Conservation (phyloP, 2,329 filamentous ascomycete genomes). For the Aspergillus tanneri region DNA sequence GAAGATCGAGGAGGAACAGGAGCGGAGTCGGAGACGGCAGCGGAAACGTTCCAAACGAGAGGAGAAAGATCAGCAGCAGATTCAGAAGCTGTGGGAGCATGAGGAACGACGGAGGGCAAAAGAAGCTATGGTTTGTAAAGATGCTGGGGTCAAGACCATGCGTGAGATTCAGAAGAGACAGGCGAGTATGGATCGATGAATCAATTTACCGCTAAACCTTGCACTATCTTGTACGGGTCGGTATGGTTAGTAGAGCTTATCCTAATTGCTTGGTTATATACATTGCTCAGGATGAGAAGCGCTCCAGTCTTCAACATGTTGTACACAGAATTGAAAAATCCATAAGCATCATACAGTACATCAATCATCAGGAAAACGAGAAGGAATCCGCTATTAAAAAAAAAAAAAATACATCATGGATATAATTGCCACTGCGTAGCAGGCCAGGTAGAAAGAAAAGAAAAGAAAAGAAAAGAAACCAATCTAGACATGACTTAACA, state of each 20-base stretch:
- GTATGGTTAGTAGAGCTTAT: too few relatives aligned
- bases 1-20: slow-evolving; percentile 39
- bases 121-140: slow-evolving; percentile 32
- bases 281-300: too few relatives aligned
- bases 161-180: slow-evolving; percentile 13
- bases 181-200: background rate
- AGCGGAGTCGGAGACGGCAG: slow-evolving; percentile 28
- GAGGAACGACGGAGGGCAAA: slow-evolving; percentile 43
- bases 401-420: slow-evolving; percentile 1
- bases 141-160: slow-evolving; percentile 32
- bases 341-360: slow-evolving; percentile 2
- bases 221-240: too few relatives aligned
- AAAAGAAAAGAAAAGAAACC: slow-evolving; percentile 6
- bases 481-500: background rate
- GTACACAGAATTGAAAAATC: slow-evolving; percentile 5
- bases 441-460: slow-evolving; percentile 1
- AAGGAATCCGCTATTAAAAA: background rate
- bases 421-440: slow-evolving; percentile 3
- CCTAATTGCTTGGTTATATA: background rate
- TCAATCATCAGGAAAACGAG: slow-evolving; percentile 1
- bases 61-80: slow-evolving; percentile 41
- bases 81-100: slow-evolving; percentile 36
- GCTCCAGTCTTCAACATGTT: background rate
- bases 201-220: too few relatives aligned
- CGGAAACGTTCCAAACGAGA: slow-evolving; percentile 29